phyloP scores from a whole-genome alignment of 176 grass and related monocot species.

The Rhipidocladum racemiflorum region DNA sequence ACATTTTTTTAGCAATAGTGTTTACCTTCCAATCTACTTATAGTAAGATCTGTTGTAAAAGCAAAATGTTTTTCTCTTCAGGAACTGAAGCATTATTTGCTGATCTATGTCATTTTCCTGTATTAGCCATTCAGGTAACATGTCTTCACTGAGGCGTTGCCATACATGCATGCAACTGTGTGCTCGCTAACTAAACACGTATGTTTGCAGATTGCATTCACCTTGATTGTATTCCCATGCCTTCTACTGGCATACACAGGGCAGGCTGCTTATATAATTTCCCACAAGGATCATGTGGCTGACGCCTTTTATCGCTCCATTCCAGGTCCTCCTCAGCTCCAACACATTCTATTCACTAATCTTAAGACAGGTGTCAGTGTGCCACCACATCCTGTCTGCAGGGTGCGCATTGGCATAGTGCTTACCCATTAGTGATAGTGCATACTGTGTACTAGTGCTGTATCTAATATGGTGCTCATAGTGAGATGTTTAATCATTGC shows the following conservation, averaged over 20 bases:
- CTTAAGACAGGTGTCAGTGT: constrained; percentile 14
- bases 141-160: background rate
- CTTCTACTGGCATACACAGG: constrained; percentile 95
- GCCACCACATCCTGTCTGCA: constrained; percentile 30
- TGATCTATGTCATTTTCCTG: constrained; percentile 96
- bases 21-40: constrained; percentile 10
- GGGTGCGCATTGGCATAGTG: constrained; percentile 16
- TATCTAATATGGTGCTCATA: constrained; percentile 14
- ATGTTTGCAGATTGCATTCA: constrained; percentile 81
- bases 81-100: constrained; percentile 98
- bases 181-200: constrained; percentile 13
- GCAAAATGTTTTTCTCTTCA: constrained; percentile 31
- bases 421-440: constrained; percentile 10
- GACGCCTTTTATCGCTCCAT: constrained; percentile 93
- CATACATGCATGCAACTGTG: background rate
- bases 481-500: constrained; percentile 40
- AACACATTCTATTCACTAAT: constrained; percentile 23
- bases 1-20: background rate
- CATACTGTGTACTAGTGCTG: background rate
- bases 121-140: constrained; percentile 89
- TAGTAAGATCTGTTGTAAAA: background rate
- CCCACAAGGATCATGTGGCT: constrained; percentile 57
- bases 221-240: constrained; percentile 89
- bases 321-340: constrained; percentile 61
- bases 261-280: constrained; percentile 85